A percentile compares a stretch with the other conserved stretches of the same genome.
These are phyloP conservation scores for Pseudocercospora pini-densiflorae DNA, from an alignment of 2,329 filamentous ascomycete genomes.

Conservation along the genomic window DNA sequence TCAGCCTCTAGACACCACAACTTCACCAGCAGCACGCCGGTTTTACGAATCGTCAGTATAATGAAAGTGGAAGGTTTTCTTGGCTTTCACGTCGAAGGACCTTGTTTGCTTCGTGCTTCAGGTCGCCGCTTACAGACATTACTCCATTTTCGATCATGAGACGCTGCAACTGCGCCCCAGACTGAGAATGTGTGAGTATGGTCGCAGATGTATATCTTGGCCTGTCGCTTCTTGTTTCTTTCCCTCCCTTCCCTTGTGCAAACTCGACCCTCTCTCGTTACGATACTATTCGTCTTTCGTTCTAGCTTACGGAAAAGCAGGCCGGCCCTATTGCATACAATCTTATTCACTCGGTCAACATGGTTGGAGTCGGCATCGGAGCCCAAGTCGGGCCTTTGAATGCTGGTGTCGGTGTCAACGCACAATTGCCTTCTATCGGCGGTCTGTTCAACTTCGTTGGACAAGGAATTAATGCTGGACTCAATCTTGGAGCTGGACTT, in stretches of 20 bases:
- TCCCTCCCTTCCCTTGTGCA: not conserved
- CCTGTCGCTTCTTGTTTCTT: not conserved
- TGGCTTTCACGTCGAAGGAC: not conserved
- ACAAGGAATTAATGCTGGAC: constrained; percentile 10
- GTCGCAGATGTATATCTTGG: not conserved
- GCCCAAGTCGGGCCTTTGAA: constrained; percentile 1
- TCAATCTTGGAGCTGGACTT: not conserved
- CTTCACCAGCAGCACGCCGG: not conserved
- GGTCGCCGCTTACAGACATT: not conserved
- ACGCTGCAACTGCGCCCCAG: not conserved
- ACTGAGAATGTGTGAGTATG: not conserved
- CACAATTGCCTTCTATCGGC: not conserved
- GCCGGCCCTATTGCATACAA: not conserved
- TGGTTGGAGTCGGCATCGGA: not conserved
- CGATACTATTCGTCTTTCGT: too few relatives aligned
- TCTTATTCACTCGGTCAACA: not conserved
- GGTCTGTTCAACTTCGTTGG: not conserved
- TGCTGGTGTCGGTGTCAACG: not conserved
- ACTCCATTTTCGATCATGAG: not conserved
- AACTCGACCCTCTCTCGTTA: not conserved
- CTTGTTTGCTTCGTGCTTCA: not conserved
- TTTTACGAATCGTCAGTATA: not conserved
- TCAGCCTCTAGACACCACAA: not conserved
- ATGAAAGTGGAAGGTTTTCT: constrained; percentile 7
- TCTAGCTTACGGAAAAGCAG: not conserved